phyloP scores from a whole-genome alignment of 306 rosid genomes.

The Alnus rubra region DNA sequence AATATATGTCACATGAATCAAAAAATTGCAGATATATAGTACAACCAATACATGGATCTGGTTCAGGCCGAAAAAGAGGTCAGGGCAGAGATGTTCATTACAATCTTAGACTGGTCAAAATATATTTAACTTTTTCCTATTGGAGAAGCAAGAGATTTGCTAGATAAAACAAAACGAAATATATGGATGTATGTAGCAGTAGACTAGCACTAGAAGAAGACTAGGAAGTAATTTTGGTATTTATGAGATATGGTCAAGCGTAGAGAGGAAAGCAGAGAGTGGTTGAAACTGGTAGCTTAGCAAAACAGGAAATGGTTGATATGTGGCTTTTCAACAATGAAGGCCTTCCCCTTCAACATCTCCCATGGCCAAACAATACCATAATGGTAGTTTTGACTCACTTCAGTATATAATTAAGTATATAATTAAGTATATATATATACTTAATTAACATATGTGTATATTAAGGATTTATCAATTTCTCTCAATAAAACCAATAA shows the following conservation, averaged over 20 bases:
- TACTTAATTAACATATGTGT: too few relatives aligned
- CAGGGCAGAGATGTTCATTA: too few relatives aligned
- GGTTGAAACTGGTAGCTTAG: conserved; percentile 19
- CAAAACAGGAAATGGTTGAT: neutral
- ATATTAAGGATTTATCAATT: too few relatives aligned
- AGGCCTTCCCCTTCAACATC: neutral
- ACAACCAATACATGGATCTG: neutral
- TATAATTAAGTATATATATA: too few relatives aligned
- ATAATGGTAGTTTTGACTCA: too few relatives aligned
- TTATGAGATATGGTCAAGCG: conserved; percentile 18
- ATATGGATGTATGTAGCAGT: too few relatives aligned
- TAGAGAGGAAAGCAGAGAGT: conserved; percentile 14
- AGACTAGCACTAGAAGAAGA: neutral
- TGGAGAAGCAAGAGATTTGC: too few relatives aligned
- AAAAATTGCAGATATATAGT: neutral
- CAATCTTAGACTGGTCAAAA: too few relatives aligned
- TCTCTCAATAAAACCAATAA: too few relatives aligned
- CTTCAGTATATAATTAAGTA: too few relatives aligned
- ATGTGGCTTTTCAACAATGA: conserved; percentile 1
- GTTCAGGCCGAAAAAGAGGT: neutral
- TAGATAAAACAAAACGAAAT: neutral
- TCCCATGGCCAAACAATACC: too few relatives aligned
- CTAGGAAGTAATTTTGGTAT: conserved; percentile 20
- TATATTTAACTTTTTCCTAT: too few relatives aligned
- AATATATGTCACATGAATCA: neutral